Evolutionary conservation across 306 rosid genomes (phyloP), one percentile per base, ranked within the genome.

Genomic region (Lathyrus oleraceus): DNA sequence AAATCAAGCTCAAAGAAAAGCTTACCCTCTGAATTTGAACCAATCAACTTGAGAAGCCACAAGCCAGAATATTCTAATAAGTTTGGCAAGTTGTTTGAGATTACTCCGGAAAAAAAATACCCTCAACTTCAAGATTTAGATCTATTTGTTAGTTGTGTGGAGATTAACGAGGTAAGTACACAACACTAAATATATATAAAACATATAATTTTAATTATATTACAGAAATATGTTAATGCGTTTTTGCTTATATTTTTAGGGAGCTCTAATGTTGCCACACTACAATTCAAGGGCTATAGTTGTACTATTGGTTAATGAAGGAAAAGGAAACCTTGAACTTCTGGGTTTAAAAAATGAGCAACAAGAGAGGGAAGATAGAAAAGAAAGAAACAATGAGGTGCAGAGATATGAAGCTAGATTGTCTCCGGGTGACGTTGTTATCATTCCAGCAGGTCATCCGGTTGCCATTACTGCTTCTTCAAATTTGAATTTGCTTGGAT

Each of bases 401-500:
- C 57, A 35, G 2, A 73, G 80, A 54, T 47, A 76, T 13, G 9
- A 4, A 1, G 82, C 82, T 0, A 59, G n/a, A 0, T 35, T 86
- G 47, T 32, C 70, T 5, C n/a, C 4, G 3, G 61, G 75, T 1
- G 84, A 82, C 13, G 61, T 76, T 16, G 8, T 78, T 0, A 20
- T 83, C 2, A 13, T 79, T 17, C 87, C 87, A 0, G 70, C 83
- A 30, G 72, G 73, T 67, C 63, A 78, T 53, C 90, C 86, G 5
- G n/a, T 83, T 8, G 62, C 81, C 4, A 0, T 78, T 35, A 58
- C 58, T 6, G 84, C 90, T 27, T 43, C 78, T 13, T 25, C 78
- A 1, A 14, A 76, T 8, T 53, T 81, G 10, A 28, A 23, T 12
- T 58, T 86, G 1, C 20, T 83, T 8, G 84, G 47, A 0, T 75